Base-by-base conservation (phyloP, 331 rosid species). In the Cydonia oblonga region DNA sequence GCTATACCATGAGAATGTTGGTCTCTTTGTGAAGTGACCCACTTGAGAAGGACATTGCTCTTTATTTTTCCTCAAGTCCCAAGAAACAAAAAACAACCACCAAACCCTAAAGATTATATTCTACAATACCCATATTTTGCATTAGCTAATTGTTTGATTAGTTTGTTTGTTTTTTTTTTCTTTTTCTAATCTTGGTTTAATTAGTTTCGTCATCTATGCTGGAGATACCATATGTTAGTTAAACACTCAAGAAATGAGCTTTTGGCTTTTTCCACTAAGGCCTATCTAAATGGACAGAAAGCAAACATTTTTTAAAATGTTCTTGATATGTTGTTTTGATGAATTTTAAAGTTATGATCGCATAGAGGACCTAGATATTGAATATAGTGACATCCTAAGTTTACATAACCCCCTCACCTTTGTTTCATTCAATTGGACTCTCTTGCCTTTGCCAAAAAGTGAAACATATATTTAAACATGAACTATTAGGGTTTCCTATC, bases 1-100 rank as follows among this genome's bases (percentile, higher is more conserved):
- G 20, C 77, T 71, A 79, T 75, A 66, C 82, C 81, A 87, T 78
- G 86, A 79, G 90, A 85, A 90, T 87, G 89, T 85, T 79, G 89
- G 89, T 84, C 85, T 85, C 81, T 87, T 71, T 59, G 79, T 70
- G 74, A 83, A 79, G 76, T 77, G 89, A 85, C 86, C 82, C 81
- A 72, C 77, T 75, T 63, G 82, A 84, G 86, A 79, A 83, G 77
- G 90, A 85, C 86, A 76, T 78, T 59, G 57, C 70, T 76, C 70
- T 74, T 85, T 82, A 38, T 38, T 38, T 63, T 81, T 72, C 53
- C 83, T 73, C 84, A n/a, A 38, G 13, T 75, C 82, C 83, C 65
- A 60, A 26, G 35, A 62, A n/a, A 64, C 68, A 71, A 58, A 75
- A 56, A 62, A 74, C 83, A 32, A 68, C 72, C 72, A 38, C 69